Conservation (phyloP, 1,284 basidiomycete genomes). For the Naganishia sp. region DNA sequence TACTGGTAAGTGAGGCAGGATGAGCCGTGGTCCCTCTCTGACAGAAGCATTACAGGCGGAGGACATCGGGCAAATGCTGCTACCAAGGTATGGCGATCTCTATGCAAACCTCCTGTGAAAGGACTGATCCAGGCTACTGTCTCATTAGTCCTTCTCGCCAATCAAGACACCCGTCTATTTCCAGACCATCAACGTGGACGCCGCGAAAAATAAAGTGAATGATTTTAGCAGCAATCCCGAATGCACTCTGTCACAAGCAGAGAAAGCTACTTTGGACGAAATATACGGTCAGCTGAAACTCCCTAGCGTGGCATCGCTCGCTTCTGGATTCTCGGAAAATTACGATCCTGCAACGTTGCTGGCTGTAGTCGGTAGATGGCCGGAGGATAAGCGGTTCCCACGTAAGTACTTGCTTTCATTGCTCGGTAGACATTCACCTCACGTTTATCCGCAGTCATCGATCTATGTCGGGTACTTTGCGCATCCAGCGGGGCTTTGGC, state of each 20-base stretch:
- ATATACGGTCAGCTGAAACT: slow-evolving; percentile 66
- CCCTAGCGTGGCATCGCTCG: slow-evolving; percentile 55
- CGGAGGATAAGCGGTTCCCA: slow-evolving; percentile 76
- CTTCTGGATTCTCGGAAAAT: slow-evolving; percentile 41
- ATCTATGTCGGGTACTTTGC: slow-evolving; percentile 77
- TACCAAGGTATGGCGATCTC: slow-evolving; percentile 7
- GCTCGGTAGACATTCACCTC: slow-evolving; percentile 3
- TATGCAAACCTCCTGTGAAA: no score
- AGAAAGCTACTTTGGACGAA: slow-evolving; percentile 62
- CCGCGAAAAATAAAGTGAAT: slow-evolving; percentile 78
- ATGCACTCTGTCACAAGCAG: slow-evolving; percentile 70
- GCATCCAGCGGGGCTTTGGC: slow-evolving; percentile 61
- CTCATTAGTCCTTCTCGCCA: slow-evolving; percentile 43
- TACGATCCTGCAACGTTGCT: slow-evolving; percentile 66
- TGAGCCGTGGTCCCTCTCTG: no score
- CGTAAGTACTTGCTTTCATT: slow-evolving; percentile 56
- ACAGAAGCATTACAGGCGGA: slow-evolving; percentile 1
- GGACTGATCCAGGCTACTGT: slow-evolving; percentile 42
- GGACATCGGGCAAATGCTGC: not conserved
- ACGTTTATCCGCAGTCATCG: slow-evolving; percentile 66
- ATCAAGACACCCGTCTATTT: slow-evolving; percentile 65
- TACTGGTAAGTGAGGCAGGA: slow-evolving; percentile 38
- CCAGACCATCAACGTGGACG: slow-evolving; percentile 82
- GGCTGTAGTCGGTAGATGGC: slow-evolving; percentile 75
- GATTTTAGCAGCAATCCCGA: slow-evolving; percentile 61